Conservation (phyloP, 73 alveolate genomes). For the Uronychia binucleata region DNA sequence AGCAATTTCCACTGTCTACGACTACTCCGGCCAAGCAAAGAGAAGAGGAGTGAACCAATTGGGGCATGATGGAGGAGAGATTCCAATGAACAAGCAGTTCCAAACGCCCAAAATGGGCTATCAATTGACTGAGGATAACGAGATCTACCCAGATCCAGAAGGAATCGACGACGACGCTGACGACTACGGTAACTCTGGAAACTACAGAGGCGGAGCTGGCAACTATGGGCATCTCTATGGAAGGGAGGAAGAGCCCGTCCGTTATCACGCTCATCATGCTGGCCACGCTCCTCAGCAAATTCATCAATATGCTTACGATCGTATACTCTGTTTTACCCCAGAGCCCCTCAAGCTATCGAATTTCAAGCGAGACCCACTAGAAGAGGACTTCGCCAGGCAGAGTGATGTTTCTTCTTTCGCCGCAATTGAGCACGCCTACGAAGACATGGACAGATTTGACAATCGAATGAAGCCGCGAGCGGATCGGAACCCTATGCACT, state of each 20-base stretch:
- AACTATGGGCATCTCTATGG: background rate
- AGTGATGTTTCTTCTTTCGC: background rate
- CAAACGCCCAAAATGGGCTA: background rate
- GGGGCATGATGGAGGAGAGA: background rate
- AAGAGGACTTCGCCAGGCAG: background rate
- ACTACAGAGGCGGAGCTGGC: background rate
- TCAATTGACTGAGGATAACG: background rate
- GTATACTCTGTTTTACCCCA: background rate
- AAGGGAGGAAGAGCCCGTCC: background rate
- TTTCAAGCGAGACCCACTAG: background rate
- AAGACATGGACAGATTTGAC: background rate
- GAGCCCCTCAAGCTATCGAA: background rate
- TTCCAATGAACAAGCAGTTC: background rate
- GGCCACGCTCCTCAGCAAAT: too few species aligned
- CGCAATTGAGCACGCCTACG: background rate
- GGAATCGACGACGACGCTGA: slow-evolving; percentile 1
- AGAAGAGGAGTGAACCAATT: background rate
- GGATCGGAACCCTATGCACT: too few species aligned
- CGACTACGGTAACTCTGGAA: background rate
- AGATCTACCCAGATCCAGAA: background rate
- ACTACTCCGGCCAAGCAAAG: background rate
- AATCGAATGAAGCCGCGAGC: background rate
- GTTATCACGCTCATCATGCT: too few species aligned
- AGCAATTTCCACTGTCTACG: background rate
- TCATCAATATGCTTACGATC: too few species aligned